Base-by-base conservation (phyloP, 2,329 filamentous ascomycete species). In the Drechslerella stenobrocha region DNA sequence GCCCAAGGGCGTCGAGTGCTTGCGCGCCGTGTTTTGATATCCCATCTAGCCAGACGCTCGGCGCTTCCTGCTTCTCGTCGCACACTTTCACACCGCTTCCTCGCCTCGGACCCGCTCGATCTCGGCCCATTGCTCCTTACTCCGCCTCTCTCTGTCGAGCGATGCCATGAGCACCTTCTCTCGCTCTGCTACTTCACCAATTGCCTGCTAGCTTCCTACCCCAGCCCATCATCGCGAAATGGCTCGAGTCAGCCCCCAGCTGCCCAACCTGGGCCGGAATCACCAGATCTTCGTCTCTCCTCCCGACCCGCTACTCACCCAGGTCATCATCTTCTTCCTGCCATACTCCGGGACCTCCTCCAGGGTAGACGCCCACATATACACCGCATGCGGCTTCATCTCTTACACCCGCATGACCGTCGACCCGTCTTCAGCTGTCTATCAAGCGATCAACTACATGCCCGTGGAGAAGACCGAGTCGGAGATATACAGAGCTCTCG, bases 321-420 rank as follows among this genome's bases (percentile, higher is more conserved):
- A 91, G 78, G 81, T 97, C 73, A 82, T 97, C 72, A 82, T 96
- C 76, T 96, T 97, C 81, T 89, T 96, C 77, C 92, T 92, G 11
- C 84, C 90, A 13, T 92, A 92, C 46, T 90, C 91, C 26, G 95
- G 90, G 42, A 86, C 89, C 74, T 95, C 95, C 78, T 96, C 92
- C 70, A 88, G 93, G 77, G 91, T 97, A 72, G 92, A 97, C 79
- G 84, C 93, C 71, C 93, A 97, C 77, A 84, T 98, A 77, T 89
- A 95, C 78, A 89, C 88, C 69, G 85, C 90, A 1, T 91, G 90
- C 71, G 93, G 93, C 71, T 87, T 95, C 73, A 87, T 89, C 75
- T 92, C 88, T 72, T 98, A 92, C 76, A 86, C 89, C 66, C 89
- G 92, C 73, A 84, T 98, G 72, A 95, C 92, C 67, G 87, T 97